Base-by-base conservation (phyloP, 306 rosid species). In the Boehmeria nivea region DNA sequence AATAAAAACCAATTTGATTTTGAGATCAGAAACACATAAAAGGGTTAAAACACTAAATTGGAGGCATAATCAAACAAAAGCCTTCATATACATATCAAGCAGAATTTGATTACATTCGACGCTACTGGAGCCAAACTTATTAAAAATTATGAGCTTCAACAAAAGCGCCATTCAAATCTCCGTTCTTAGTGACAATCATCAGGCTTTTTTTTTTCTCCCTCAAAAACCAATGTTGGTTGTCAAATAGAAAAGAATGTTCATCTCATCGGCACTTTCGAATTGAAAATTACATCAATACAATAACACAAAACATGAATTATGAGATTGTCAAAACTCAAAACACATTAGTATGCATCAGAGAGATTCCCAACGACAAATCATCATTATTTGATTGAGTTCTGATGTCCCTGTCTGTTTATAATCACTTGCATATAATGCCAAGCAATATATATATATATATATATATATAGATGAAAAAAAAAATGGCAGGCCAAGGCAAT, bases 131-230 rank as follows among this genome's bases (percentile, higher is more conserved):
- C 78, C 76, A 71, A 49, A 24, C 0, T 0, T 0, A 0, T 13
- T 0, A 0, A n/a, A 31, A 31, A 31, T 10, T 16, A n/a, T 55
- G 59, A 66, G 65, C 95, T 83, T 78, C 91, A 12, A 74, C 88
- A 74, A 63, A 62, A 66, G 67, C 75, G 67, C 39, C 63, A 18
- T 70, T 87, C 95, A 76, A 78, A 83, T 83, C 79, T 83, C 88
- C 91, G 88, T 87, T 83, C 91, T 83, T 65, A 28, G 9, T 50
- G 2, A 42, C 68, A 78, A 87, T 87, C 91, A 83, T 26, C 42
- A 87, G 95, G 81, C 95, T 53, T 2, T 31, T n/a, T n/a, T n/a
- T n/a, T n/a, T n/a, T n/a, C n/a, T 18, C 3, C 1, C 18, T 0
- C 9, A 42, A 23, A 10, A 0, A 42, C 19, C 25, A 3, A 6